Percentiles rank a stretch among this genome's conserved stretches.
phyloP scores from a whole-genome alignment of 2,329 filamentous ascomycete genomes.

The Magnaporthiopsis incrustans region DNA sequence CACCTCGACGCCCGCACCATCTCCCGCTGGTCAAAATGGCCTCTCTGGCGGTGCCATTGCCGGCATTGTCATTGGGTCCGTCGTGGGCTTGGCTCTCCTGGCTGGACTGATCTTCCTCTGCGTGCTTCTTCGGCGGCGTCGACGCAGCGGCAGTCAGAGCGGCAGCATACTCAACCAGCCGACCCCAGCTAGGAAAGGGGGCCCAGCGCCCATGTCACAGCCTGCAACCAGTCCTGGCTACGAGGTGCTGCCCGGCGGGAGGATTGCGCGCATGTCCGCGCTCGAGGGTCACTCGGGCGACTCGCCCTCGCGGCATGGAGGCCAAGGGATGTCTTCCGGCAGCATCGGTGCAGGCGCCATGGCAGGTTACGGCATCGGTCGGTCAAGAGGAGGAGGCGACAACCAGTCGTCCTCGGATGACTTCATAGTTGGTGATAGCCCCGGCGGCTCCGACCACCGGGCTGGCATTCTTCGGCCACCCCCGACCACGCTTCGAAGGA shows the following conservation, averaged over 20 bases:
- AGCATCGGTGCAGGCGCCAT: slow-evolving; percentile 36
- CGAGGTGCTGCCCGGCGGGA: slow-evolving; percentile 73
- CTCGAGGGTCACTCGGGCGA: slow-evolving; percentile 67
- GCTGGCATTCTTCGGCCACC: slow-evolving; percentile 49
- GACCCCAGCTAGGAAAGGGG: slow-evolving; percentile 53
- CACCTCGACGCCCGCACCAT: slow-evolving; percentile 17
- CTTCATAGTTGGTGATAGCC: slow-evolving; percentile 54
- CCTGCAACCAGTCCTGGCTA: slow-evolving; percentile 39
- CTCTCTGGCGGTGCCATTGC: slow-evolving; percentile 85
- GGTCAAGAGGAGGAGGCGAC: slow-evolving; percentile 36
- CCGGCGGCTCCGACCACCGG: slow-evolving; percentile 58
- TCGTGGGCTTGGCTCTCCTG: slow-evolving; percentile 65
- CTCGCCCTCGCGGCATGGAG: slow-evolving; percentile 45
- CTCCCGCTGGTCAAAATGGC: slow-evolving; percentile 22
- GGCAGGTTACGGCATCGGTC: slow-evolving; percentile 38
- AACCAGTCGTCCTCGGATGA: slow-evolving; percentile 64
- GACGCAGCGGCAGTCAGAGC: slow-evolving; percentile 49
- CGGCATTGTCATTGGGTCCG: slow-evolving; percentile 76
- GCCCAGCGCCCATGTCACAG: slow-evolving; percentile 32
- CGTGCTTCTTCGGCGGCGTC: slow-evolving; percentile 42
- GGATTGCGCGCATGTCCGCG: slow-evolving; percentile 93
- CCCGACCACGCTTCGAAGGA: slow-evolving; percentile 55
- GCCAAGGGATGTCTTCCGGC: slow-evolving; percentile 27
- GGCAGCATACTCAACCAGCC: slow-evolving; percentile 86
- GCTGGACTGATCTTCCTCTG: slow-evolving; percentile 62